phyloP scores from a whole-genome alignment of 1,284 basidiomycete species.

The Tremellales sp. region DNA sequence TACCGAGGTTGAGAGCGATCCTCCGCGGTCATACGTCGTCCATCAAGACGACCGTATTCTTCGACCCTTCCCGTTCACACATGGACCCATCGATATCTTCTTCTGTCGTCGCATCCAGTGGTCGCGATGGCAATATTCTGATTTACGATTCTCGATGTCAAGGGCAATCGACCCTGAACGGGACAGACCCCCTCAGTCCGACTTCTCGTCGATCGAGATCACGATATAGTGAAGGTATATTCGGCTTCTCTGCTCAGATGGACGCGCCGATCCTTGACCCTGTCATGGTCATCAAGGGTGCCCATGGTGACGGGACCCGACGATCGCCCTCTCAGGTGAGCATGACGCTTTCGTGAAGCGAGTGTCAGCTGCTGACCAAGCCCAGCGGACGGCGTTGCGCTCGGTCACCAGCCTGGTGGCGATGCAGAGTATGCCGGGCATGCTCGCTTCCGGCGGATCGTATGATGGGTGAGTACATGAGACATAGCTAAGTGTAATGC shows the following conservation, averaged over 20 bases:
- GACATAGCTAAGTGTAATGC: neutral
- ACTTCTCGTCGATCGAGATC: constrained; percentile 2
- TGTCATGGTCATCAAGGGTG: constrained; percentile 28
- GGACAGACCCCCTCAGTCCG: neutral
- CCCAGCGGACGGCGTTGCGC: constrained; percentile 35
- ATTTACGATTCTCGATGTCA: constrained; percentile 45
- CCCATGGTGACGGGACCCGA: constrained; percentile 29
- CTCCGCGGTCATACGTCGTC: constrained; percentile 44
- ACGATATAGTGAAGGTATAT: constrained; percentile 26
- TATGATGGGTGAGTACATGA: constrained; percentile 44
- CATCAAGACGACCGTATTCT: constrained; percentile 41
- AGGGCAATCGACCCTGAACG: constrained; percentile 9
- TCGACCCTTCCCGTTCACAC: constrained; percentile 28
- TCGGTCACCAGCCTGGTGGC: constrained; percentile 46
- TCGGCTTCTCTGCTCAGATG: constrained; percentile 23
- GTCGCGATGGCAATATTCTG: constrained; percentile 48
- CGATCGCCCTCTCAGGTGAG: neutral
- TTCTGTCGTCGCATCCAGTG: constrained; percentile 40
- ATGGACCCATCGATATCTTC: constrained; percentile 10
- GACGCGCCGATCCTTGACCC: constrained; percentile 20
- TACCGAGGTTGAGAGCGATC: constrained; percentile 26
- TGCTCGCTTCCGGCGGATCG: constrained; percentile 45
- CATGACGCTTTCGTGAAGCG: neutral
- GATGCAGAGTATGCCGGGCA: constrained; percentile 38
- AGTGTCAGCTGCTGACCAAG: neutral